Evolutionary conservation across 176 grass and related monocot genomes (phyloP).

Genomic region (Hsuehochloa calcarea): DNA sequence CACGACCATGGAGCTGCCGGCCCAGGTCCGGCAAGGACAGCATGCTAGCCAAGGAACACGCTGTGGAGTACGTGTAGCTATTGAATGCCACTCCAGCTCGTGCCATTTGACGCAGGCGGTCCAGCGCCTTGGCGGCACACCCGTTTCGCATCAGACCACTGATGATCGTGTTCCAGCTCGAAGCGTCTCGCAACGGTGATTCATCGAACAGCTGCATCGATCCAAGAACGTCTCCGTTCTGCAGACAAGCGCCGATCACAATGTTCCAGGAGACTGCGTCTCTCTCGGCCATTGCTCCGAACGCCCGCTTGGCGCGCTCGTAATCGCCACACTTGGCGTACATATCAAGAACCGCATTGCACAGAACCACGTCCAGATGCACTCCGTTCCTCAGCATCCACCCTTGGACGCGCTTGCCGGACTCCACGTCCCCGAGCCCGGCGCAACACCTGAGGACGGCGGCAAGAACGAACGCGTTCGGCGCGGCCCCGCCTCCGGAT

Average conservation of each 20-base stretch:
- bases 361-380: constrained; percentile 40
- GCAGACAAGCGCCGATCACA: constrained; percentile 42
- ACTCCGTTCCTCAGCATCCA: constrained; percentile 56
- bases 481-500: background rate
- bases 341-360: constrained; percentile 54
- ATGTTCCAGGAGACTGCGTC: constrained; percentile 58
- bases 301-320: constrained; percentile 1
- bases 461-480: constrained; percentile 53
- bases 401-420: constrained; percentile 50
- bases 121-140: constrained; percentile 22
- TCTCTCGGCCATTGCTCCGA: constrained; percentile 32
- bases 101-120: constrained; percentile 38
- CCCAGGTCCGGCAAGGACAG: constrained; percentile 49
- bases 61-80: constrained; percentile 59
- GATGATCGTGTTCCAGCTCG: constrained; percentile 71
- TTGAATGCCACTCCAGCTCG: constrained; percentile 34
- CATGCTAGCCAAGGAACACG: constrained; percentile 47
- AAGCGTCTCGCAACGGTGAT: constrained; percentile 36
- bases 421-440: constrained; percentile 15
- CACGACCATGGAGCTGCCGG: constrained; percentile 49
- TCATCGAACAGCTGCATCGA: constrained; percentile 42
- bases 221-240: constrained; percentile 28
- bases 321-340: constrained; percentile 50
- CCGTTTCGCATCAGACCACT: constrained; percentile 46
- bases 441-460: constrained; percentile 60